Evolutionary conservation across 139 green algal species (phyloP), one percentile per base, ranked within the genome.

Genomic region (Chlorella sp.): DNA sequence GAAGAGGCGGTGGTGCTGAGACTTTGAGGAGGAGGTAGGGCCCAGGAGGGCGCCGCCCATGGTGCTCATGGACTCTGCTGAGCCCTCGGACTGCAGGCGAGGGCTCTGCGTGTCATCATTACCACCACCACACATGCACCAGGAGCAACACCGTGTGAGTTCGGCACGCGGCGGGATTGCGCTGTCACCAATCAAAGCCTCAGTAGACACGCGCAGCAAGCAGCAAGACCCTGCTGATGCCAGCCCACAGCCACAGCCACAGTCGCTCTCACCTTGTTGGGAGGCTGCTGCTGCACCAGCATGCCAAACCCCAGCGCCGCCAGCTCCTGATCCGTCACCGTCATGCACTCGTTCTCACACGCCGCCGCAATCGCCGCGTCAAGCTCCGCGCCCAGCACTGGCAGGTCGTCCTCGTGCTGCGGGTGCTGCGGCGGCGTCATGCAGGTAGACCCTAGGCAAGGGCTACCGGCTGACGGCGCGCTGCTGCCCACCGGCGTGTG

Each of bases 251-350:
- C n/a, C n/a, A n/a, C n/a, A n/a, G n/a, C n/a, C n/a, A n/a, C n/a
- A n/a, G n/a, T n/a, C n/a, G n/a, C n/a, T n/a, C n/a, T n/a, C n/a
- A n/a, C n/a, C n/a, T n/a, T n/a, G n/a, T n/a, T n/a, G n/a, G n/a
- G n/a, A n/a, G n/a, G n/a, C n/a, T n/a, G n/a, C n/a, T n/a, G n/a
- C 42, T 55, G 42, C 42, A 17, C 17, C 10, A 55, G 10, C 10
- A 17, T 10, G 10, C 42, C 42, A 17, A 68, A 22, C 1, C 31
- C 59, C 59, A 75, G 55, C 31, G 55, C 51, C 55, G 29, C 35
- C 30, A 75, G 70, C 51, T 75, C 70, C 70, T 68, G 27, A 29
- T 75, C 70, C 30, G 70, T 69, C 31, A 75, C 36, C 30, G 70
- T 69, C 31, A 75, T 61, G 33, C 26, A 55, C 26, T 51, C 27